phyloP scores from a whole-genome alignment of 2,329 filamentous ascomycete species.

The Cladosporium phlei region DNA sequence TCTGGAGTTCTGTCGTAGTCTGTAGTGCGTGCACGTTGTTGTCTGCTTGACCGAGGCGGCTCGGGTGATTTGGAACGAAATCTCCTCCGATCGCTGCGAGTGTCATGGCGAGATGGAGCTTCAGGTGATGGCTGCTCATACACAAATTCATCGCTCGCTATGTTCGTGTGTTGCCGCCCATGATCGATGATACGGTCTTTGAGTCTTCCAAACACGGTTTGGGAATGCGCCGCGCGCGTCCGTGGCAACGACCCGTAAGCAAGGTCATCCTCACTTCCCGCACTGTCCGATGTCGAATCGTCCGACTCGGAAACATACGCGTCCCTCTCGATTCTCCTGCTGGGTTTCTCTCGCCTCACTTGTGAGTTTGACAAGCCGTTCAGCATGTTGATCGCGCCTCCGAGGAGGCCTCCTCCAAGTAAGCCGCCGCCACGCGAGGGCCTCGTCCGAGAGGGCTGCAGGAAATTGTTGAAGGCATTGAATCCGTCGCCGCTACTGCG shows the following conservation, averaged over 20 bases:
- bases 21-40: not conserved
- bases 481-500: conserved; percentile 13
- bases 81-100: conserved; percentile 1
- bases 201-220: conserved; percentile 2
- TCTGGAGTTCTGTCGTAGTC: conserved; percentile 5
- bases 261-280: conserved; percentile 9
- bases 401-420: conserved; percentile 22
- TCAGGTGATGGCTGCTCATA: not conserved
- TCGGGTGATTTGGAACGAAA: conserved; percentile 2
- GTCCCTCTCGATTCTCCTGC: not conserved
- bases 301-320: conserved; percentile 4
- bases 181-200: conserved; percentile 8
- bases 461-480: not conserved
- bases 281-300: not conserved
- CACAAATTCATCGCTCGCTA: not conserved
- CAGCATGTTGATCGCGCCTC: conserved; percentile 24
- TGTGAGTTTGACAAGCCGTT: conserved; percentile 17
- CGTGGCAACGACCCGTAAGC: conserved; percentile 10
- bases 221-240: not conserved
- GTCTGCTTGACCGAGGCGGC: not conserved
- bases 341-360: not conserved
- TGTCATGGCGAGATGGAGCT: not conserved
- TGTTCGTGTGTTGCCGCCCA: not conserved
- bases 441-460: conserved; percentile 1
- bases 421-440: conserved; percentile 1